phyloP scores from a whole-genome alignment of 2,329 filamentous ascomycete genomes.

The Chrysosporium keratinophilum region DNA sequence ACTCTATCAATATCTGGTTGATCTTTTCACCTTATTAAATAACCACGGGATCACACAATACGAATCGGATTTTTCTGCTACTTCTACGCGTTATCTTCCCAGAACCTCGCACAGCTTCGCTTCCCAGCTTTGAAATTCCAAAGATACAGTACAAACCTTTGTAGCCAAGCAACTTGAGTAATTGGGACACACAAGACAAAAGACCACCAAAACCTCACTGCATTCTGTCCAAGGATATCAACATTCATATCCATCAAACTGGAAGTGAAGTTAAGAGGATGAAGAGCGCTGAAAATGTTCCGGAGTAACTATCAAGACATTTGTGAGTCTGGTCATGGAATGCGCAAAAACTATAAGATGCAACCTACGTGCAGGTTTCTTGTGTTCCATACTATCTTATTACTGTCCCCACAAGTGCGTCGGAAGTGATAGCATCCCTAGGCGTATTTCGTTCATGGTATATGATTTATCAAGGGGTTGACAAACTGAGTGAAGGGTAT shows the following conservation, averaged over 20 bases:
- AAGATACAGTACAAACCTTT: neutral
- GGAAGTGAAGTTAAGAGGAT: constrained; percentile 21
- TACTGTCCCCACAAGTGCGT: no score
- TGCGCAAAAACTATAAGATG: neutral
- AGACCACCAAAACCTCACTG: constrained; percentile 7
- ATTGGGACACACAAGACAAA: constrained; percentile 12
- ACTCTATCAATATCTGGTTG: no score
- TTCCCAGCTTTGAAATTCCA: neutral
- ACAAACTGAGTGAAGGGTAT: no score
- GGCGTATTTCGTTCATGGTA: no score
- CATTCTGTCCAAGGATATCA: constrained; percentile 9
- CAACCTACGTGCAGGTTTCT: neutral
- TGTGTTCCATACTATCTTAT: neutral
- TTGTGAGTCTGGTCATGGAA: neutral
- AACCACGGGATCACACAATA: constrained; percentile 9
- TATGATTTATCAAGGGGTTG: no score
- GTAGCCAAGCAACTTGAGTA: constrained; percentile 6
- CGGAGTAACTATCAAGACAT: constrained; percentile 2
- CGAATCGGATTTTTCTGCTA: constrained; percentile 9
- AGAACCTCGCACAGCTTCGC: constrained; percentile 8
- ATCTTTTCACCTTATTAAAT: no score
- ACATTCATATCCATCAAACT: constrained; percentile 8
- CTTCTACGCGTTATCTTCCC: constrained; percentile 4
- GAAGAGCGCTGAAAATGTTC: constrained; percentile 21
- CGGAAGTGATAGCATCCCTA: no score